phyloP scores from a whole-genome alignment of 345 rosid species.

The Psidium friedrichsthalianum region DNA sequence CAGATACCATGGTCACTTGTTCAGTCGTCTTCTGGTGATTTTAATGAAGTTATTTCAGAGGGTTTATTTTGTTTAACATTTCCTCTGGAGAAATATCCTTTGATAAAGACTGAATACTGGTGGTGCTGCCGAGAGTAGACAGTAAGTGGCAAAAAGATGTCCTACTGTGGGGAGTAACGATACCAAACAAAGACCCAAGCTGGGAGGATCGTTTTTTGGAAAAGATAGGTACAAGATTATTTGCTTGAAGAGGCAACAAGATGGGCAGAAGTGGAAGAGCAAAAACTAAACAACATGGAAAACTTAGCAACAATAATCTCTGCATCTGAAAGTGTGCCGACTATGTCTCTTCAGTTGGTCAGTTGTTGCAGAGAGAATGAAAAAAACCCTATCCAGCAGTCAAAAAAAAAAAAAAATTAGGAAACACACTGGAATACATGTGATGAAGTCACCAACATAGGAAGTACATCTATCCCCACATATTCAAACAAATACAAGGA shows the following conservation, averaged over 20 bases:
- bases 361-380: background rate
- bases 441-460: background rate
- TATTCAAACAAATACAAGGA: background rate
- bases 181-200: background rate
- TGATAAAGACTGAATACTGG: background rate
- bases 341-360: background rate
- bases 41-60: background rate
- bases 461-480: background rate
- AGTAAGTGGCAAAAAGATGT: background rate
- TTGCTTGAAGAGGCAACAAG: background rate
- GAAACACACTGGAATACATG: background rate
- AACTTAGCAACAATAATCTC: background rate
- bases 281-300: background rate
- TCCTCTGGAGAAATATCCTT: background rate
- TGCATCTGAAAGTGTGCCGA: background rate
- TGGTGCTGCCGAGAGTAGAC: background rate
- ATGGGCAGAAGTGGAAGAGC: background rate
- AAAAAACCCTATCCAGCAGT: background rate
- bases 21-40: background rate
- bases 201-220: background rate
- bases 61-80: background rate
- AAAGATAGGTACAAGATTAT: background rate
- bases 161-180: background rate
- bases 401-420: background rate
- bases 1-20: background rate